A percentile compares a stretch with the other conserved stretches of the same genome.
These are phyloP conservation scores for Hyphopichia fennica DNA, from an alignment of 1,139 yeast species.

Conservation along the genomic window DNA sequence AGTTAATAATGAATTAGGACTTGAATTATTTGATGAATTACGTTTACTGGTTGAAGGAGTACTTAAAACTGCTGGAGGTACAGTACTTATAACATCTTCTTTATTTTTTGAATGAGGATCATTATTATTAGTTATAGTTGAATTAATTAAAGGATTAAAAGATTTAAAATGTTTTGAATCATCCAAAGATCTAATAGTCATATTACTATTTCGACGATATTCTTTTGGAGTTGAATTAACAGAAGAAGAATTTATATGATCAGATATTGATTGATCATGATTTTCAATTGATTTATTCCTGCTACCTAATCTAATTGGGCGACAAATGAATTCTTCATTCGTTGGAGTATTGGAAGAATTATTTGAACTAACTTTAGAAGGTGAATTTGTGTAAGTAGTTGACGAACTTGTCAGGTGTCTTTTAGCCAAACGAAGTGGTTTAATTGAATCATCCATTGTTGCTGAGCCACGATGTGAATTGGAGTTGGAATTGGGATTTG, in stretches of 20 bases:
- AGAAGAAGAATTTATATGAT: conserved; percentile 1
- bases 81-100: not conserved
- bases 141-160: conserved; percentile 1
- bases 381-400: not conserved
- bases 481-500: too few species aligned
- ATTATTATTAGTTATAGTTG: conserved; percentile 1
- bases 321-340: conserved; percentile 29
- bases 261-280: not conserved
- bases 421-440: conserved; percentile 5
- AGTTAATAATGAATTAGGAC: conserved; percentile 2
- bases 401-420: not conserved
- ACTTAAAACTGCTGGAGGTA: conserved; percentile 4
- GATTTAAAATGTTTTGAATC: conserved; percentile 2
- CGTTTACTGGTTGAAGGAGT: conserved; percentile 4
- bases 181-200: not conserved
- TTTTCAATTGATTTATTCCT: conserved; percentile 7
- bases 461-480: too few species aligned
- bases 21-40: conserved; percentile 3
- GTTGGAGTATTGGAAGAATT: conserved; percentile 3
- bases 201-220: conserved; percentile 5
- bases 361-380: not conserved
- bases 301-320: conserved; percentile 34
- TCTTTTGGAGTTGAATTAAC: conserved; percentile 5
- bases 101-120: not conserved
- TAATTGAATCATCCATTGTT: conserved; percentile 5